These are phyloP conservation scores for Chiua virens DNA, from an alignment of 768 basidiomycete species.

Conservation along the genomic window DNA sequence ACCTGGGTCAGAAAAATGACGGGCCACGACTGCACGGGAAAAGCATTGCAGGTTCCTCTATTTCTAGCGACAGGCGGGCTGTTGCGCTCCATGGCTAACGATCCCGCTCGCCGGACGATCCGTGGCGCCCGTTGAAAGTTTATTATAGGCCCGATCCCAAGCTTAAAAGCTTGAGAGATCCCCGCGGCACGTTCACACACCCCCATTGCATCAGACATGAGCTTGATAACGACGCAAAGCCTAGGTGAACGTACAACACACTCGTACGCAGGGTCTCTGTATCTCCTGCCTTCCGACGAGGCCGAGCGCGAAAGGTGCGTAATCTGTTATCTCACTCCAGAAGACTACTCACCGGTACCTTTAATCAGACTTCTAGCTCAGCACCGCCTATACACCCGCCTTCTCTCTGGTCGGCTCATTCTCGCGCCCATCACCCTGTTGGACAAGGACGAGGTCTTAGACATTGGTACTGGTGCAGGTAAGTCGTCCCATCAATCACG, in stretches of 20 bases:
- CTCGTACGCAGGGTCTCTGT: constrained; percentile 18
- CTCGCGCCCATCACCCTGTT: constrained; percentile 15
- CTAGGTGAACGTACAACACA: constrained; percentile 15
- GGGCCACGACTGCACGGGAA: too few species aligned
- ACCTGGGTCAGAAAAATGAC: too few species aligned
- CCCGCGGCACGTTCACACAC: too few species aligned
- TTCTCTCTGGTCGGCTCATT: constrained; percentile 22
- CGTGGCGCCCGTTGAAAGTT: too few species aligned
- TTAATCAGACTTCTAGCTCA: constrained; percentile 11
- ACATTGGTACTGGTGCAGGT: constrained; percentile 25
- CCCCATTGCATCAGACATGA: too few species aligned
- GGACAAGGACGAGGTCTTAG: constrained; percentile 21
- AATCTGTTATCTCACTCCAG: too few species aligned
- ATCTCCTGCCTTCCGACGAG: constrained; percentile 28
- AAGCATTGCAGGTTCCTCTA: too few species aligned
- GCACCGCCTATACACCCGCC: constrained; percentile 19
- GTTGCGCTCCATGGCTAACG: too few species aligned
- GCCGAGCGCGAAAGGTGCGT: constrained; percentile 24
- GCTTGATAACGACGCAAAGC: not conserved
- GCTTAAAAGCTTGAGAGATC: too few species aligned
- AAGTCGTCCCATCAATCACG: not conserved
- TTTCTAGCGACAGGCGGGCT: too few species aligned
- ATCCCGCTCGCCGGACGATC: too few species aligned
- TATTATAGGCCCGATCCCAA: too few species aligned
- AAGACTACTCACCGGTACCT: not conserved